Percentiles rank a stretch among this genome's conserved stretches.
Conservation (phyloP, 148 eudicot species). For the Nyssa sinensis region DNA sequence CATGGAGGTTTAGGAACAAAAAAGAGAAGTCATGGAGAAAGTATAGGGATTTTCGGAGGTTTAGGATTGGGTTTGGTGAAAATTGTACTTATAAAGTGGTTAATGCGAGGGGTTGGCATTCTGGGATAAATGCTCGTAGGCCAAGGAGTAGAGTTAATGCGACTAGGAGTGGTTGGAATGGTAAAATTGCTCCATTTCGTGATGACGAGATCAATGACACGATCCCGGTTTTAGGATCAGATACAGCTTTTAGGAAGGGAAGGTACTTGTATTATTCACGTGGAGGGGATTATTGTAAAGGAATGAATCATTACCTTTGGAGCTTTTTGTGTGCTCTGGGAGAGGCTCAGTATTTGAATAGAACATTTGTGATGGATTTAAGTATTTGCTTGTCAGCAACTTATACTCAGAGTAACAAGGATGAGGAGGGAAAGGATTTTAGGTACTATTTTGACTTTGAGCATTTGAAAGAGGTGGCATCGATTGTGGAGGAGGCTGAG, state of each 20-base stretch:
- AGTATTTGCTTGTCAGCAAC: constrained; percentile 65
- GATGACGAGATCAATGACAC: constrained; percentile 90
- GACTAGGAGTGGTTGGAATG: constrained; percentile 23
- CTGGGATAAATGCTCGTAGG: constrained; percentile 79
- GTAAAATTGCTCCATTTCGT: constrained; percentile 29
- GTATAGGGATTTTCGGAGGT: constrained; percentile 89
- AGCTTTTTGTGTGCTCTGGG: constrained; percentile 95
- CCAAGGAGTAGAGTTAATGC: constrained; percentile 41
- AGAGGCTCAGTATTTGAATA: constrained; percentile 83
- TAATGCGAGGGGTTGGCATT: constrained; percentile 80
- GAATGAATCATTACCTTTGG: constrained; percentile 94
- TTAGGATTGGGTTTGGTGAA: constrained; percentile 57
- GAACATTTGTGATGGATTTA: constrained; percentile 93
- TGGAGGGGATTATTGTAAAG: constrained; percentile 95
- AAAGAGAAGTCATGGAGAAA: constrained; percentile 90
- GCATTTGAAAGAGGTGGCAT: constrained; percentile 80
- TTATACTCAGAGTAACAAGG: constrained; percentile 60
- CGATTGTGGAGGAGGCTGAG: constrained; percentile 78
- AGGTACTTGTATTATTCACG: constrained; percentile 90
- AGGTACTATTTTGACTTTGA: constrained; percentile 89
- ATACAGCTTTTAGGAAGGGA: constrained; percentile 56
- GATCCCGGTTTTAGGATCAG: constrained; percentile 57
- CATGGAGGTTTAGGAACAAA: constrained; percentile 85
- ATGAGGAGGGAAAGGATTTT: constrained; percentile 93
- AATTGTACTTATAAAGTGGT: constrained; percentile 67